These are phyloP conservation scores for Fusarium dimerum DNA, from an alignment of 2,329 filamentous ascomycete genomes.

Conservation along the genomic window DNA sequence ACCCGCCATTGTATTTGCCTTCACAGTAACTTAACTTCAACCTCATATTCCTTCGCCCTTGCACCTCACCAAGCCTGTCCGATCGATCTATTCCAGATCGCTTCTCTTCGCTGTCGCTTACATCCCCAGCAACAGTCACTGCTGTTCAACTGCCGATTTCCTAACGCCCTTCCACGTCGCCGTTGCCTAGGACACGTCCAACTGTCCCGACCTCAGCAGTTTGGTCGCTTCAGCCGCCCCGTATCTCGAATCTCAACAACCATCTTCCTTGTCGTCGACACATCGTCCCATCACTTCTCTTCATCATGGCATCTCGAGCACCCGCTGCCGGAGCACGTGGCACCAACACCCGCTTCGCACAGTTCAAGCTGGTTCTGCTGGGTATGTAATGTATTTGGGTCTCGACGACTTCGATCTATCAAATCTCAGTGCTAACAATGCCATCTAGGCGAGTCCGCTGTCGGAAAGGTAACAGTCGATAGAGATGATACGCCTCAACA, in stretches of 20 bases:
- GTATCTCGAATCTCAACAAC: constrained; percentile 13
- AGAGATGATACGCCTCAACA: constrained; percentile 2
- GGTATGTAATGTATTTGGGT: constrained; percentile 58
- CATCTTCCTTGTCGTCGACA: constrained; percentile 19
- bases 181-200: constrained; percentile 29
- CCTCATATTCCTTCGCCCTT: constrained; percentile 14
- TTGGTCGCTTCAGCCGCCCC: constrained; percentile 26
- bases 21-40: constrained; percentile 23
- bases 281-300: constrained; percentile 21
- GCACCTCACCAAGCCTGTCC: not conserved
- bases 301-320: constrained; percentile 81
- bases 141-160: constrained; percentile 1
- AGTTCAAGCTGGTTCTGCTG: constrained; percentile 97
- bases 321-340: constrained; percentile 61
- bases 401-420: constrained; percentile 9
- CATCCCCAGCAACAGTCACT: not conserved
- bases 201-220: constrained; percentile 23
- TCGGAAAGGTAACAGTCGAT: constrained; percentile 77
- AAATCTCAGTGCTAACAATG: constrained; percentile 39
- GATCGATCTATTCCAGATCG: constrained; percentile 6
- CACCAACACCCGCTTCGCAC: constrained; percentile 85
- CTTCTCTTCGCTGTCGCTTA: constrained; percentile 9
- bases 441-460: constrained; percentile 85
- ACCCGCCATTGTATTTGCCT: constrained; percentile 16
- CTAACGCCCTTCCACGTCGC: constrained; percentile 18